Base-by-base conservation (phyloP, 202 grass and related monocot genomes). In the Carex arenaria region DNA sequence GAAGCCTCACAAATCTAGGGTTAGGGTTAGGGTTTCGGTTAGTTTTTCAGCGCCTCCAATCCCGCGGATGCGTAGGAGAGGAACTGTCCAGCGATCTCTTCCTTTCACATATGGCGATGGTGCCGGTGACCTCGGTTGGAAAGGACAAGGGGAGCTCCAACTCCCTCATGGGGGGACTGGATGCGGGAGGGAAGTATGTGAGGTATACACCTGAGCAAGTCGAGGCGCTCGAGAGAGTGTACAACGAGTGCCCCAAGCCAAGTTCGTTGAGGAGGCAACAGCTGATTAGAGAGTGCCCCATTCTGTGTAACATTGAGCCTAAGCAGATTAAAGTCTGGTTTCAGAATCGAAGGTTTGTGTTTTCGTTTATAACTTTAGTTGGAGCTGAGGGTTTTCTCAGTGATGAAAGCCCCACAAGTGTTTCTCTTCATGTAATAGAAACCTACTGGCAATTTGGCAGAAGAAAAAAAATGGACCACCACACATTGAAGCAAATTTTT, bases 271-370 rank as follows among this genome's bases (percentile, higher is more conserved):
- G 90, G 81, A 65, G 94, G 79, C 94, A 97, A 87, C 94, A 97
- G 89, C 85, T 97, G 63, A 94, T 97, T 45, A 83, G 94, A 28
- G 94, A 97, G 72, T 94, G 92, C 82, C 90, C 92, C 71, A 92
- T 97, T 55, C 90, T 97, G 26, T 67, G 65, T 84, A 91, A 97
- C 79, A 94, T 97, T 86, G 94, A 97, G 85, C 89, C 94, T 86
- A 97, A 97, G 79, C 94, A 97, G 87, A 97, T 97, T 78, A 97
- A 97, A 89, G 94, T 97, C 78, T 97, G 94, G 94, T 97, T 97
- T 86, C 94, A 97, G 90, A 97, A 97, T 84, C 91, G 95, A 79
- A 98, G 95, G 95, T 98, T 60, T 69, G 81, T 67, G 9, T 22
- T 80, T 60, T 64, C 47, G 7, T 80, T n/a, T 63, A 23, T 9